Percentiles rank a stretch among this genome's conserved stretches.
Evolutionary conservation across 2,329 filamentous ascomycete genomes (phyloP).

Genomic region (Paecilomyces formosus): DNA sequence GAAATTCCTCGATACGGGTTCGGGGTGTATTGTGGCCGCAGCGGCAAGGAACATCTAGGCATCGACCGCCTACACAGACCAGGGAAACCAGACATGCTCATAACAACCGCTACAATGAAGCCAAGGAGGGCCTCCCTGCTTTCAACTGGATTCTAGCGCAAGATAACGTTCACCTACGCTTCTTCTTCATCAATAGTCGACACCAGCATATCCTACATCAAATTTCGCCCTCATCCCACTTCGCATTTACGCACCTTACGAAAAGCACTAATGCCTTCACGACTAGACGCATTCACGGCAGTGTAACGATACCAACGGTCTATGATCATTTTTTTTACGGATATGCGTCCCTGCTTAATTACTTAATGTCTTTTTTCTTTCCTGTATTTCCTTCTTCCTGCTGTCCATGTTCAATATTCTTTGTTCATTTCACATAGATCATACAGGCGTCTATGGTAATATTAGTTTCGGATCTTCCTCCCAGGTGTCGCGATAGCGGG

Average conservation of each 20-base stretch:
- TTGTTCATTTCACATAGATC: neutral
- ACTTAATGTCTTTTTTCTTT: neutral
- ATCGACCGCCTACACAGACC: constrained; percentile 48
- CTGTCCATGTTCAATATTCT: neutral
- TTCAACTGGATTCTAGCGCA: neutral
- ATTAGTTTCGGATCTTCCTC: neutral
- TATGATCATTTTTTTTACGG: neutral
- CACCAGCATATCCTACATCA: neutral
- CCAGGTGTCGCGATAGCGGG: neutral
- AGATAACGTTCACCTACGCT: neutral
- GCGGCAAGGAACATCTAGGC: constrained; percentile 53
- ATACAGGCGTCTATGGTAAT: neutral
- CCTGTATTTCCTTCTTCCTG: neutral
- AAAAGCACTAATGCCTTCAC: neutral
- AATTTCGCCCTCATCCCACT: neutral
- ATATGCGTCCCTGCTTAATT: neutral
- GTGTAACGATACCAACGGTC: neutral
- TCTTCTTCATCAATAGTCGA: neutral
- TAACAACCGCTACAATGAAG: constrained; percentile 27
- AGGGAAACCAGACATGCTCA: constrained; percentile 36
- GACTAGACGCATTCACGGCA: neutral
- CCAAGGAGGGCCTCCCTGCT: neutral
- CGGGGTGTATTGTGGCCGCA: constrained; percentile 50
- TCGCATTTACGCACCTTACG: neutral
- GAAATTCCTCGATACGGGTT: constrained; percentile 45